phyloP scores from a whole-genome alignment of 345 rosid species.

The Populus simonii region DNA sequence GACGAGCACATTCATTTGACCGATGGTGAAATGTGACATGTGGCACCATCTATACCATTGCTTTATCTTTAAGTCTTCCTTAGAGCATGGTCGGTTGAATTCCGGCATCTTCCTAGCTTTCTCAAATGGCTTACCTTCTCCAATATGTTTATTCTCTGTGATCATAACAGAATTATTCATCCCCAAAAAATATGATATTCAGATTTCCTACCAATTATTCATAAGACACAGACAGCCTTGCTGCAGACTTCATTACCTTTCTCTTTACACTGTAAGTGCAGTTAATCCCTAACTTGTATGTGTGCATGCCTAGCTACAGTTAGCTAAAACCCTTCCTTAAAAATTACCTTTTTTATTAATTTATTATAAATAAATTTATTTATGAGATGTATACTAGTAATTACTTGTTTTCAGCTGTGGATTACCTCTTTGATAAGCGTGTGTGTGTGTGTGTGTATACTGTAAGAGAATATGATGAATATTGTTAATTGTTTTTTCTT shows the following conservation, averaged over 20 bases:
- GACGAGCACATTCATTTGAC: constrained; percentile 30
- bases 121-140: constrained; percentile 25
- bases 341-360: background rate
- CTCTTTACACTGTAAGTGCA: constrained; percentile 10
- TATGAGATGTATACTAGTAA: background rate
- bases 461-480: background rate
- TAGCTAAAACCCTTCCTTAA: background rate
- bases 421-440: background rate
- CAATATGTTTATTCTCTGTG: constrained; percentile 18
- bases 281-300: background rate
- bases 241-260: background rate
- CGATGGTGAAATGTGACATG: constrained; percentile 29
- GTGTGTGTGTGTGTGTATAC: background rate
- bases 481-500: background rate
- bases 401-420: background rate
- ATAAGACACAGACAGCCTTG: background rate
- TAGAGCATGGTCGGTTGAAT: constrained; percentile 51
- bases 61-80: constrained; percentile 41
- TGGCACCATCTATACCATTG: constrained; percentile 42
- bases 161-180: background rate
- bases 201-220: background rate
- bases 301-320: background rate
- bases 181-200: background rate
- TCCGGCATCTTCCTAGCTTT: constrained; percentile 41
- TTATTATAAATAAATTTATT: background rate